Base-by-base conservation (phyloP, 2,329 filamentous ascomycete species). In the Microsporum audouinii region DNA sequence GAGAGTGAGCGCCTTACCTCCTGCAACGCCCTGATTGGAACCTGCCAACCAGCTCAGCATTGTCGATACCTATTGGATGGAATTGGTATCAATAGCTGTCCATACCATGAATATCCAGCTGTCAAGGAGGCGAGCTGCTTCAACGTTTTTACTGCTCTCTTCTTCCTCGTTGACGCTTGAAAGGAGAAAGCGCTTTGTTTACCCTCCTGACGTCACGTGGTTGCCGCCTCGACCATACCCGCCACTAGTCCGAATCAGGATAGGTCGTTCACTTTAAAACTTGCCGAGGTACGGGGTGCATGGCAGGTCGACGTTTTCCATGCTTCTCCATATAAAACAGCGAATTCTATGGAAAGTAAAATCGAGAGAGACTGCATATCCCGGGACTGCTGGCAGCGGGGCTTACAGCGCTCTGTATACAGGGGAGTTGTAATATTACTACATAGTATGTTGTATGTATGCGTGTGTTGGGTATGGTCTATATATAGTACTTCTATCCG, bases 11-110 rank as follows among this genome's bases (percentile, higher is more conserved):
- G 17, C 36, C 38, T 65, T 65, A 71, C 71, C 66, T 66, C 68
- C 66, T 64, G 66, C 66, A 63, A 65, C 64, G 61, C 58, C 59
- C 68, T 68, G 63, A 67, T 67, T 64, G 23, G 63, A 43, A 55
- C 70, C 70, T 61, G 67, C 65, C 60, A 72, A 69, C 72, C 71
- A 73, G 51, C 67, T 71, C 63, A 73, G 60, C 72, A 73, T 73
- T 27, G 17, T 57, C 17, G 36, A 34, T 12, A 17, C 10, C 17
- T n/a, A 43, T 10, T 14, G 6, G 14, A 41, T 29, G 8, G 14
- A 55, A 55, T 55, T 55, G 33, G 31, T 36, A 34, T 55, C n/a
- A 38, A 23, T 10, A 34, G 7, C 33, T 55, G 31, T n/a, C 33
- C 33, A 55, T 36, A 55, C 51, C 51, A 23, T 17, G 5, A 7